These are phyloP conservation scores for Diaporthe velutina DNA, from an alignment of 2,329 filamentous ascomycete species.

Conservation along the genomic window DNA sequence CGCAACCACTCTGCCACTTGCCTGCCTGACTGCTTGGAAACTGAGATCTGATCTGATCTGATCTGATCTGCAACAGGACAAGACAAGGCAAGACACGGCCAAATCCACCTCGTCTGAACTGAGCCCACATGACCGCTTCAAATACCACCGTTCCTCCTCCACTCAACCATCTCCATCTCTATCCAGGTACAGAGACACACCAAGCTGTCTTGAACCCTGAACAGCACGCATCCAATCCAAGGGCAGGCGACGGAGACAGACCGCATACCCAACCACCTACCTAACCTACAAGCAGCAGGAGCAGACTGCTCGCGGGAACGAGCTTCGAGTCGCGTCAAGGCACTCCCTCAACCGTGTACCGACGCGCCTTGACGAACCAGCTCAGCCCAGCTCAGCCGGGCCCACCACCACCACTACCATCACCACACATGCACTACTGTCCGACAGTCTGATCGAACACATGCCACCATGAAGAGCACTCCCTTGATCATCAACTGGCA, in stretches of 20 bases:
- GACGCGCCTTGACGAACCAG: conserved; percentile 33
- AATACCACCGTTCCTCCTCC: neutral
- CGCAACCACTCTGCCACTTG: neutral
- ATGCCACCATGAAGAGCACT: conserved; percentile 87
- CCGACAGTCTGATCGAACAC: conserved; percentile 35
- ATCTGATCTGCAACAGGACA: conserved; percentile 30
- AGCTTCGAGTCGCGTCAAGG: conserved; percentile 32
- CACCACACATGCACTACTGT: conserved; percentile 17
- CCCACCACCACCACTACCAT: too few species aligned
- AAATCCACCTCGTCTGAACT: neutral
- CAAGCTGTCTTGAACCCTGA: neutral
- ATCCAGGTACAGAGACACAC: neutral
- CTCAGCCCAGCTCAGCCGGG: neutral
- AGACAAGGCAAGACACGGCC: conserved; percentile 3
- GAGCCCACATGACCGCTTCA: conserved; percentile 26
- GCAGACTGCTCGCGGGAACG: conserved; percentile 6
- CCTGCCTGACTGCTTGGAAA: conserved; percentile 17
- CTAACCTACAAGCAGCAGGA: conserved; percentile 10
- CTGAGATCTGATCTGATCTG: conserved; percentile 24
- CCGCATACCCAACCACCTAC: neutral
- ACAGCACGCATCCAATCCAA: neutral
- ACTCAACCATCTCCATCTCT: neutral
- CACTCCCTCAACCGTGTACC: conserved; percentile 20
- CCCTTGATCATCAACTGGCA: conserved; percentile 99
- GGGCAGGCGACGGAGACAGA: neutral